Conservation (phyloP, 2,329 filamentous ascomycete genomes). For the Diaporthe sp. region DNA sequence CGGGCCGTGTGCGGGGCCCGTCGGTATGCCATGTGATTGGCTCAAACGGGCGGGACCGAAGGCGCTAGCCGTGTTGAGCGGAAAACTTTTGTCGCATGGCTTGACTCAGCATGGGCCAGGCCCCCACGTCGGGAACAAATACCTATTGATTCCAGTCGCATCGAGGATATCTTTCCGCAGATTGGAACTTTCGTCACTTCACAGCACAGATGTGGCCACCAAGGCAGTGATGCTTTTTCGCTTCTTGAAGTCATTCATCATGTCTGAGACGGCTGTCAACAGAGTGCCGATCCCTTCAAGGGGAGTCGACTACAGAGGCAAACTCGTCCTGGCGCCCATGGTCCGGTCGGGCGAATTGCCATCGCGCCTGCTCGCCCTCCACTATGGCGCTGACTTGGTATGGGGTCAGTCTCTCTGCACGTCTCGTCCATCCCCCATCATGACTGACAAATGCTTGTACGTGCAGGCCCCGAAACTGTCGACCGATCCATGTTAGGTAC, state of each 20-base stretch:
- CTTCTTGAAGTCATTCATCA: constrained; percentile 59
- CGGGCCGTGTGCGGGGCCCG: background rate
- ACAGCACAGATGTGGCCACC: background rate
- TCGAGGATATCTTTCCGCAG: background rate
- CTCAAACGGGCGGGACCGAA: no score
- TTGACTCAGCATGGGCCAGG: background rate
- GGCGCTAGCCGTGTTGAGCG: background rate
- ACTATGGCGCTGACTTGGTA: constrained; percentile 96
- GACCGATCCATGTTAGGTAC: constrained; percentile 93
- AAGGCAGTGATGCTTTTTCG: constrained; percentile 37
- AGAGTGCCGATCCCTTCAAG: constrained; percentile 87
- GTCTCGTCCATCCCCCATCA: background rate
- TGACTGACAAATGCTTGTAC: constrained; percentile 31
- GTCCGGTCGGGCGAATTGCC: constrained; percentile 97
- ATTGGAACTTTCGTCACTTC: background rate
- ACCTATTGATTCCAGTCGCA: background rate
- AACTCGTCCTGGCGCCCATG: constrained; percentile 97
- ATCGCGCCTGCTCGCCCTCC: constrained; percentile 87
- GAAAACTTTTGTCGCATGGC: background rate
- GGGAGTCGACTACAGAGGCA: constrained; percentile 94
- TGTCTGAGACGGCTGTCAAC: constrained; percentile 64
- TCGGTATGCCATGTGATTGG: background rate
- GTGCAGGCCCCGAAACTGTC: constrained; percentile 88
- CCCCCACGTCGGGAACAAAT: background rate
- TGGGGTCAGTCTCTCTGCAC: constrained; percentile 76